These are phyloP conservation scores for Dorcoceras hygrometricum DNA, from an alignment of 257 asterid species.

Conservation along the genomic window DNA sequence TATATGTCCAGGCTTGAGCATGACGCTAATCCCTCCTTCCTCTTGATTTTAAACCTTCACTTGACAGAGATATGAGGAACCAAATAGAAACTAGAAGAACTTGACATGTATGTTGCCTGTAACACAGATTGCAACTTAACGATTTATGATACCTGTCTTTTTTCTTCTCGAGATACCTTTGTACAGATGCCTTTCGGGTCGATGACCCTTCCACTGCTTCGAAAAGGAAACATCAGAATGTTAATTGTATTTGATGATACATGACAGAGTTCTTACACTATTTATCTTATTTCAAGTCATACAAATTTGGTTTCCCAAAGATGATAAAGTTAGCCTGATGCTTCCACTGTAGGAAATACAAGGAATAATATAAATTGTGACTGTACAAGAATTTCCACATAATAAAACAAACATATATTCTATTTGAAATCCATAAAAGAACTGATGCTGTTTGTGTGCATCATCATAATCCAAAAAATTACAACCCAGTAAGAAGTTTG, in stretches of 20 bases:
- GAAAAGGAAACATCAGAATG: constrained; percentile 24
- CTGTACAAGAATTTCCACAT: neutral
- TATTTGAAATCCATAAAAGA: neutral
- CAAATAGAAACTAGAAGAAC: constrained; percentile 32
- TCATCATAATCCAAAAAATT: neutral
- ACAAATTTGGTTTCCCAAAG: constrained; percentile 12
- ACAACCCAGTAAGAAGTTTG: neutral
- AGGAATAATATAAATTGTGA: neutral
- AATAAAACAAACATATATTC: neutral
- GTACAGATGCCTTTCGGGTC: constrained; percentile 82
- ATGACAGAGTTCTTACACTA: constrained; percentile 2
- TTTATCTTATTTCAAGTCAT: constrained; percentile 15
- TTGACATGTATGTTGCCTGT: constrained; percentile 22
- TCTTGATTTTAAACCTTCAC: constrained; percentile 97
- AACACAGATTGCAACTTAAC: constrained; percentile 27
- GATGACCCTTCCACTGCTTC: constrained; percentile 64
- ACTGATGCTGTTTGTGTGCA: neutral
- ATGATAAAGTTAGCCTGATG: neutral
- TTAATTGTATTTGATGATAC: constrained; percentile 19
- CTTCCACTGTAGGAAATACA: neutral
- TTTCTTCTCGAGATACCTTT: constrained; percentile 87
- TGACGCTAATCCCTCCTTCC: constrained; percentile 56
- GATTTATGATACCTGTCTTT: constrained; percentile 79
- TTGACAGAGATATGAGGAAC: constrained; percentile 70
- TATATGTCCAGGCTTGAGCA: constrained; percentile 51